A percentile compares a stretch with the other conserved stretches of the same genome.
phyloP scores from a whole-genome alignment of 768 basidiomycete genomes.

The Paxillus ammoniavirescens region DNA sequence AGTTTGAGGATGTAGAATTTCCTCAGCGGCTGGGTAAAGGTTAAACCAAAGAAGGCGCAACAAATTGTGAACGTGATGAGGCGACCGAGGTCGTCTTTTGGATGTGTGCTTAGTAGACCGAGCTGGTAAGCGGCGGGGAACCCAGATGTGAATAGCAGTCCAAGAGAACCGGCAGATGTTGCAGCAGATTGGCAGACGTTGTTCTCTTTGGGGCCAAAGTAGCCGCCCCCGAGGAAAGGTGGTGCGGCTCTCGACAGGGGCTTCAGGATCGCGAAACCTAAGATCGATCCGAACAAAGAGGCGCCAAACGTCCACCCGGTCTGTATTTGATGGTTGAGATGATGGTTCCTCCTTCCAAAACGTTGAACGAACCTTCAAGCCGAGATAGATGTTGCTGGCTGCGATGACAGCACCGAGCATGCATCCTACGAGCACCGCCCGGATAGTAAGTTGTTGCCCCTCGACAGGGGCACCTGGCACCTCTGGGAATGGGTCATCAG shows the following conservation, averaged over 20 bases:
- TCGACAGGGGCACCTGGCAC: slow-evolving; percentile 41
- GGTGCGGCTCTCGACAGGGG: slow-evolving; percentile 50
- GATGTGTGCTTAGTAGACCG: slow-evolving; percentile 32
- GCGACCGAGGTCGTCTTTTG: slow-evolving; percentile 51
- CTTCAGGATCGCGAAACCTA: slow-evolving; percentile 54
- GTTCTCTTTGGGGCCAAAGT: slow-evolving; percentile 67
- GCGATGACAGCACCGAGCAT: slow-evolving; percentile 53
- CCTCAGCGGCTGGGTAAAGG: slow-evolving; percentile 63
- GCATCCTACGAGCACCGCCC: slow-evolving; percentile 51
- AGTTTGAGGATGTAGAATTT: slow-evolving; percentile 63
- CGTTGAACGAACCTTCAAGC: slow-evolving; percentile 46
- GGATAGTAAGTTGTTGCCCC: slow-evolving; percentile 46
- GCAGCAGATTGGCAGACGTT: slow-evolving; percentile 16
- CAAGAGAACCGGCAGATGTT: slow-evolving; percentile 53
- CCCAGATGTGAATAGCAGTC: slow-evolving; percentile 58
- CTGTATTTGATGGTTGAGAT: slow-evolving; percentile 38
- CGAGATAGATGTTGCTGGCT: slow-evolving; percentile 65
- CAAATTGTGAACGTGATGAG: slow-evolving; percentile 56
- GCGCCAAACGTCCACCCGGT: slow-evolving; percentile 68
- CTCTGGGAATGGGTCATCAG: slow-evolving; percentile 49
- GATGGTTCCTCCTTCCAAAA: slow-evolving; percentile 46
- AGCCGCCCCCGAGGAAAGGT: slow-evolving; percentile 45
- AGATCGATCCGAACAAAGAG: slow-evolving; percentile 49
- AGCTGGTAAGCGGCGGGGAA: slow-evolving; percentile 60
- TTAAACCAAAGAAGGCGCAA: slow-evolving; percentile 59